Conservation (phyloP, 1,284 basidiomycete species). For the Somion occarium region DNA sequence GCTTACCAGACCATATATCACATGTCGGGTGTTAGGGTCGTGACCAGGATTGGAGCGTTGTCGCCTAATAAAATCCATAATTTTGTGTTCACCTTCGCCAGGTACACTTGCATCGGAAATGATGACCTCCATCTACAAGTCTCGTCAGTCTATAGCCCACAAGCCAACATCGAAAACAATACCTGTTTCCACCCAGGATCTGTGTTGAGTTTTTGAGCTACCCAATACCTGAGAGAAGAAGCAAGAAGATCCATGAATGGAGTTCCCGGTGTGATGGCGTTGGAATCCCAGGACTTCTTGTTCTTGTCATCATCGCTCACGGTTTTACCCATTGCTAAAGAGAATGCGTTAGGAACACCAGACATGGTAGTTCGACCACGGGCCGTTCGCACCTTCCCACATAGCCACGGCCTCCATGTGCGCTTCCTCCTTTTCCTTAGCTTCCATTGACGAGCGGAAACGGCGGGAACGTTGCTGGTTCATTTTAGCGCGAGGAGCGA, state of each 20-base stretch:
- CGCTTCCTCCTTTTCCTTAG: conserved; percentile 89
- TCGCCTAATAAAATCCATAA: conserved; percentile 97
- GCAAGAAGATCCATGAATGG: conserved; percentile 98
- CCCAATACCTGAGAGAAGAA: conserved; percentile 91
- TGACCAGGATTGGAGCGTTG: conserved; percentile 85
- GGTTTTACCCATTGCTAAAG: conserved; percentile 82
- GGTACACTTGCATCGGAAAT: conserved; percentile 97
- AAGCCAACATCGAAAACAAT: conserved; percentile 22
- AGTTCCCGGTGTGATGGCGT: conserved; percentile 98
- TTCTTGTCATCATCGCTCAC: conserved; percentile 83
- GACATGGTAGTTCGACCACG: background rate
- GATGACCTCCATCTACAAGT: conserved; percentile 80
- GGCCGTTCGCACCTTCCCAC: conserved; percentile 69
- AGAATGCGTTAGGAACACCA: background rate
- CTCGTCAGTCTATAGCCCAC: conserved; percentile 10
- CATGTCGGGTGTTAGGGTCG: conserved; percentile 94
- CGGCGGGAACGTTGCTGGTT: conserved; percentile 97
- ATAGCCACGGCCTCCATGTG: conserved; percentile 75
- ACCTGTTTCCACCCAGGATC: conserved; percentile 96
- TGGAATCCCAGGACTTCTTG: conserved; percentile 93
- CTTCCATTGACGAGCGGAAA: conserved; percentile 93
- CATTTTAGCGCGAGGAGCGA: conserved; percentile 98
- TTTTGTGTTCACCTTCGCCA: conserved; percentile 99
- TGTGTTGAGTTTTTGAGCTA: conserved; percentile 90
- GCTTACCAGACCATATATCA: conserved; percentile 93